Conservation (phyloP, 257 asterid genomes). For the Solanum pinnatisectum region DNA sequence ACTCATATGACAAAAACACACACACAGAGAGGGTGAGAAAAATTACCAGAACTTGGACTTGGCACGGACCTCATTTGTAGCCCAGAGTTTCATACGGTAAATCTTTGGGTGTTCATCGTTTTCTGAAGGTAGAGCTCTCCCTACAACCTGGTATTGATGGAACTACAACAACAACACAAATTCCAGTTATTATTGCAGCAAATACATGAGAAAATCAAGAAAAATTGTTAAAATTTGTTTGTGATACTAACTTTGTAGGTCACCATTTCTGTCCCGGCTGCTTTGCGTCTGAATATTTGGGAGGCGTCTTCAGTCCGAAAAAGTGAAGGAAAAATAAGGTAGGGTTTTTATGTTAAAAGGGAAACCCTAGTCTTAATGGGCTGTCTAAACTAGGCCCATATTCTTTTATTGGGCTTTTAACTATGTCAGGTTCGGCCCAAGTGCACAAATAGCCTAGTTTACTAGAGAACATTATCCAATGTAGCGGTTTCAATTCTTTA, state of each 20-base stretch:
- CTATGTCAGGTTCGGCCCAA: background rate
- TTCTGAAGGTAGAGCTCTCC: slow-evolving; percentile 87
- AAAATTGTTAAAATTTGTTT: background rate
- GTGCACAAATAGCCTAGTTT: background rate
- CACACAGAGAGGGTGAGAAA: background rate
- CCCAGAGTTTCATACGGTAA: slow-evolving; percentile 95
- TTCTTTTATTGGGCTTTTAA: background rate
- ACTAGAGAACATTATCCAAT: no score
- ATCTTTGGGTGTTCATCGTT: slow-evolving; percentile 75
- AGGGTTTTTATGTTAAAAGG: background rate
- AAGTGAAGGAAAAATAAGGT: background rate
- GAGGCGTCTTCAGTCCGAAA: slow-evolving; percentile 7
- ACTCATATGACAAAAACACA: background rate
- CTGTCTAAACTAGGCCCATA: background rate
- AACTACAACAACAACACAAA: slow-evolving; percentile 29
- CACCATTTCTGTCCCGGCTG: slow-evolving; percentile 32
- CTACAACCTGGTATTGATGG: slow-evolving; percentile 92
- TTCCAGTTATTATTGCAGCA: background rate
- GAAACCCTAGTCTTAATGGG: background rate
- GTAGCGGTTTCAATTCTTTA: no score
- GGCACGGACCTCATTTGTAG: slow-evolving; percentile 89
- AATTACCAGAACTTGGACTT: slow-evolving; percentile 70
- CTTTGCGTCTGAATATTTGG: background rate
- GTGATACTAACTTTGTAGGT: slow-evolving; percentile 26
- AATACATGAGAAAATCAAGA: background rate